Percentiles rank a stretch among this genome's conserved stretches.
These are phyloP conservation scores for Rhexocercosporidium sp. DNA, from an alignment of 2,329 filamentous ascomycete genomes.

Conservation along the genomic window DNA sequence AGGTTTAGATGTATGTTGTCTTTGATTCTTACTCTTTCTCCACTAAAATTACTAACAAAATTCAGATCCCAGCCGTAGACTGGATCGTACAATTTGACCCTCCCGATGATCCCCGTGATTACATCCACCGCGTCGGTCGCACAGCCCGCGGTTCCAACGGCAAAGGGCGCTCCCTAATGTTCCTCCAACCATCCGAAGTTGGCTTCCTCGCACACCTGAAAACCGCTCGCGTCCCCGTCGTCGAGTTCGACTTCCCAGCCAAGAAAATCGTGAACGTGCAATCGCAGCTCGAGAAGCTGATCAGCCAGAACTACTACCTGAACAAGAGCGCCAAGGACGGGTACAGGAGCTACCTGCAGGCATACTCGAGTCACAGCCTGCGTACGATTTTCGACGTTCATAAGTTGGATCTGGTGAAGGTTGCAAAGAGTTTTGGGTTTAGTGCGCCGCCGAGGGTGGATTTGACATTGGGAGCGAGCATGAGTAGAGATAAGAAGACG, in stretches of 20 bases:
- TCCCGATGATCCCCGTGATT: conserved; percentile 86
- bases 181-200: conserved; percentile 89
- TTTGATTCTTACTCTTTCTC: not conserved
- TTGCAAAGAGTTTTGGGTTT: conserved; percentile 86
- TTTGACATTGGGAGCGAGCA: conserved; percentile 76
- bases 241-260: conserved; percentile 93
- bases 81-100: conserved; percentile 97
- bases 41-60: conserved; percentile 27
- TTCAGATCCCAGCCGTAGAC: conserved; percentile 86
- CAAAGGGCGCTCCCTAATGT: conserved; percentile 89
- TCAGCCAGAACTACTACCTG: conserved; percentile 94
- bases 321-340: conserved; percentile 83
- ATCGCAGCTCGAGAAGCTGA: conserved; percentile 91
- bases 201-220: conserved; percentile 93
- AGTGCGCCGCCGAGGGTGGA: conserved; percentile 77
- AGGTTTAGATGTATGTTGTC: conserved; percentile 76
- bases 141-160: conserved; percentile 84
- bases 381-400: conserved; percentile 85
- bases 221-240: conserved; percentile 87
- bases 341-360: conserved; percentile 90
- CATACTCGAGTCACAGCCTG: conserved; percentile 86
- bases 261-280: conserved; percentile 93
- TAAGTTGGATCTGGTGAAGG: conserved; percentile 81
- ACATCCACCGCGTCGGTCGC: conserved; percentile 95
- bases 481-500: conserved; percentile 74